These are phyloP conservation scores for Lunasporangiospora selenospora DNA, from an alignment of 192 early-diverging fungal species.

Conservation along the genomic window DNA sequence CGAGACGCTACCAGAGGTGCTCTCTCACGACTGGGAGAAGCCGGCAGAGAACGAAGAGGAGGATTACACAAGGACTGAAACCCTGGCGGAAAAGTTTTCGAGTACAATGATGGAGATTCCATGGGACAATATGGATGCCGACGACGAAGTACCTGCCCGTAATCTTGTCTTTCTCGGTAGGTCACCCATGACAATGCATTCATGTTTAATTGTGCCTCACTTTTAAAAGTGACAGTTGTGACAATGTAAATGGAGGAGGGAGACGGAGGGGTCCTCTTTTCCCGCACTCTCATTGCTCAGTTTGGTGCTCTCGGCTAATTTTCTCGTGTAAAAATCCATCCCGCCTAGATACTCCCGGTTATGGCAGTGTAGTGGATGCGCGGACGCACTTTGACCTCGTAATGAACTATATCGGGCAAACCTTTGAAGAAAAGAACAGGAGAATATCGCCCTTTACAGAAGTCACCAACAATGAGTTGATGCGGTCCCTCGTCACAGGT, in stretches of 20 bases:
- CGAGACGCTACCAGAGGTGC: conserved; percentile 38
- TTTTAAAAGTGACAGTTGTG: too few species aligned
- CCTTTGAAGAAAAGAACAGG: conserved; percentile 42
- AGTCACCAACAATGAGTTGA: conserved; percentile 45
- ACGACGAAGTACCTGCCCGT: conserved; percentile 43
- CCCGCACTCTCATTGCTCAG: too few species aligned
- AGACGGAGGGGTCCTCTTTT: too few species aligned
- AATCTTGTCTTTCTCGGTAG: conserved; percentile 46
- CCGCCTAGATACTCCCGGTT: conserved; percentile 47
- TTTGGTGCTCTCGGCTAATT: too few species aligned
- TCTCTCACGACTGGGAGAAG: conserved; percentile 47
- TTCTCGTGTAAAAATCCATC: too few species aligned
- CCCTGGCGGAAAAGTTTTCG: conserved; percentile 32
- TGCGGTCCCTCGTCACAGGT: conserved; percentile 46
- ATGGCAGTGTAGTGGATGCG: conserved; percentile 43
- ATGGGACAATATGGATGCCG: conserved; percentile 46
- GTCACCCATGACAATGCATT: too few species aligned
- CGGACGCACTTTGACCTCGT: conserved; percentile 38
- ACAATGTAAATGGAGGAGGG: too few species aligned
- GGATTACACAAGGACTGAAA: conserved; percentile 15
- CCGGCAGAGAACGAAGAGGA: too few species aligned
- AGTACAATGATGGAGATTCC: conserved; percentile 52
- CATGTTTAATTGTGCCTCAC: too few species aligned
- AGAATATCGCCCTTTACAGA: conserved; percentile 43
- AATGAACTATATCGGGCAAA: conserved; percentile 32